Conservation (phyloP, 495 filamentous ascomycete species). For the Aspergillus olivimuriae region DNA sequence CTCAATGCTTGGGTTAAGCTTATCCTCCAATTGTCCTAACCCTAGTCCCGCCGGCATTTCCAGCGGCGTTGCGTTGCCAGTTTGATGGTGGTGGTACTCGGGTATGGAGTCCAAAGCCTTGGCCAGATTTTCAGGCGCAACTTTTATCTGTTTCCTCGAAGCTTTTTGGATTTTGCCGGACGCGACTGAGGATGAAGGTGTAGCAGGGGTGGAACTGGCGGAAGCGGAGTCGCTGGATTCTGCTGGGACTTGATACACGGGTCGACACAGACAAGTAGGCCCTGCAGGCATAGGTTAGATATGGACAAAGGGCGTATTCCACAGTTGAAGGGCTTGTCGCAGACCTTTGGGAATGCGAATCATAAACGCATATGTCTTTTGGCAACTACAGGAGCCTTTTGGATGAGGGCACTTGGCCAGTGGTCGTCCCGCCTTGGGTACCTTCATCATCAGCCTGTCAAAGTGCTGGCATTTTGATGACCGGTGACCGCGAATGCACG, state of each 20-base stretch:
- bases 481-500: slow-evolving; percentile 80
- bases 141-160: slow-evolving; percentile 18
- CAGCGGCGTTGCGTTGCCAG: slow-evolving; percentile 14
- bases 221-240: slow-evolving; percentile 12
- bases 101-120: slow-evolving; percentile 22
- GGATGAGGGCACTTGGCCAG: slow-evolving; percentile 72
- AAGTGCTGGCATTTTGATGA: slow-evolving; percentile 78
- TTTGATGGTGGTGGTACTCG: slow-evolving; percentile 9
- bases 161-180: slow-evolving; percentile 25
- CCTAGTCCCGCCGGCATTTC: slow-evolving; percentile 11
- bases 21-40: neutral
- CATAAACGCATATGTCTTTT: slow-evolving; percentile 46
- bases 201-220: slow-evolving; percentile 7
- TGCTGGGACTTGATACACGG: slow-evolving; percentile 33
- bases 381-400: slow-evolving; percentile 53
- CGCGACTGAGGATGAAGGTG: slow-evolving; percentile 10
- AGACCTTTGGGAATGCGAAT: slow-evolving; percentile 44
- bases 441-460: slow-evolving; percentile 67
- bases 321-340: too few relatives aligned
- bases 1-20: neutral
- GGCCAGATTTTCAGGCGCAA: slow-evolving; percentile 21
- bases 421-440: slow-evolving; percentile 75
- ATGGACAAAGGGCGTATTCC: too few relatives aligned
- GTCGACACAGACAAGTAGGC: slow-evolving; percentile 35
- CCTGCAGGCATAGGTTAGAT: slow-evolving; percentile 15